phyloP scores from a whole-genome alignment of 2,329 filamentous ascomycete species.

The Phaeosphaeriaceae sp. region DNA sequence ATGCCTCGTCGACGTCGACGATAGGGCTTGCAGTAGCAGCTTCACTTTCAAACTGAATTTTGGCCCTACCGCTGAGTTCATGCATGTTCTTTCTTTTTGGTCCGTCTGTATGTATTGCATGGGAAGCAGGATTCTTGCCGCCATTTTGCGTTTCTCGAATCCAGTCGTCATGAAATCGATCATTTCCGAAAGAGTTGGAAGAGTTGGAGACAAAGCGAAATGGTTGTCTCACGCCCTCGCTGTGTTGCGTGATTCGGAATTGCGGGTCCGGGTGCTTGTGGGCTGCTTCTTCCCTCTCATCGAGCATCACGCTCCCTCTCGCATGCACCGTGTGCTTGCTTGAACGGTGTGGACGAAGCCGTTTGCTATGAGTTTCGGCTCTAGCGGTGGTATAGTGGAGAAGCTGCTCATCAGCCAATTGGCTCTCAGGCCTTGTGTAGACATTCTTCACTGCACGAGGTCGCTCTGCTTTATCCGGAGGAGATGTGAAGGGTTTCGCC shows the following conservation, averaged over 20 bases:
- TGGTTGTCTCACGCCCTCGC: conserved; percentile 21
- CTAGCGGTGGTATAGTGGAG: neutral
- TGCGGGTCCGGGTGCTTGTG: conserved; percentile 11
- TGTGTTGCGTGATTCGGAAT: conserved; percentile 24
- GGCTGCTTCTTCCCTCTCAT: neutral
- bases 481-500: conserved; percentile 1
- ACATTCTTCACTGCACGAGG: neutral
- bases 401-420: neutral
- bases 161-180: conserved; percentile 7
- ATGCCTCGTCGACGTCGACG: conserved; percentile 30
- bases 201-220: conserved; percentile 27
- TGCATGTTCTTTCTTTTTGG: conserved; percentile 15
- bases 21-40: conserved; percentile 14
- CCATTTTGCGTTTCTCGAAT: conserved; percentile 16
- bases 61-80: conserved; percentile 13
- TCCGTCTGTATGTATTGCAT: conserved; percentile 19
- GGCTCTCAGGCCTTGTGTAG: neutral
- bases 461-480: neutral
- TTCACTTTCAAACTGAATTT: conserved; percentile 7
- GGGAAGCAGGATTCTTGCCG: conserved; percentile 19
- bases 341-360: neutral
- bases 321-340: neutral
- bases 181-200: conserved; percentile 9
- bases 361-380: neutral
- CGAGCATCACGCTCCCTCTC: neutral